Base-by-base conservation (phyloP, 768 basidiomycete species). In the Rhizopogon vinicolor region DNA sequence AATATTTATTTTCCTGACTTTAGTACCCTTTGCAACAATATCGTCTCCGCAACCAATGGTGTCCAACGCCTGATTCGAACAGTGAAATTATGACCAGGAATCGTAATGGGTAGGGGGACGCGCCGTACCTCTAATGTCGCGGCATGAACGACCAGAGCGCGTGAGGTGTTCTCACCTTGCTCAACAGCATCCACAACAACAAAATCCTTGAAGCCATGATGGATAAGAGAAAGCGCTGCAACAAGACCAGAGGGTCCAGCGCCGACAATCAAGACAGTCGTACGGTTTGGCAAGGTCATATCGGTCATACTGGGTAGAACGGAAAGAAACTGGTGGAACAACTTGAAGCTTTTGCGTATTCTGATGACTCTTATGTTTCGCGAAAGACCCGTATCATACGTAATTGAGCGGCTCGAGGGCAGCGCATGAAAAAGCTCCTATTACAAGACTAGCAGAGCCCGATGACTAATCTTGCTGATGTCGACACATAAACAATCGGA, bases 71-170 rank as follows among this genome's bases (percentile, higher is more conserved):
- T 83, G 37, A 48, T 19, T 0, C 3, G 35, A 58, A 59, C 7
- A 75, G 10, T 56, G 40, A 72, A 64, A 71, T 79, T 13, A 44
- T 67, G 62, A 25, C 75, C 67, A 8, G 54, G 37, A 12, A 22
- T 6, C 18, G 54, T 1, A 14, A 42, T 35, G 43, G 31, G 7
- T 19, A n/a, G 45, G 9, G 42, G 28, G 53, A 18, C 18, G 41
- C 9, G 14, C 65, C 31, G 44, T 57, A 77, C 80, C 68, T 82
- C 82, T 14, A 83, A 67, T 9, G 82, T 82, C 33, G 78, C 75
- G 35, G 82, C 76, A 58, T 83, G 81, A 29, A 82, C 62, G 1
- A 74, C 69, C 4, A 76, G 55, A 0, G 82, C 79, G 18, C 80
- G 75, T 9, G 81, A 79, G 7, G 65, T 63, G 46, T 71, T 69